Base-by-base conservation (phyloP, 1,284 basidiomycete genomes). In the Dichomitus squalens region DNA sequence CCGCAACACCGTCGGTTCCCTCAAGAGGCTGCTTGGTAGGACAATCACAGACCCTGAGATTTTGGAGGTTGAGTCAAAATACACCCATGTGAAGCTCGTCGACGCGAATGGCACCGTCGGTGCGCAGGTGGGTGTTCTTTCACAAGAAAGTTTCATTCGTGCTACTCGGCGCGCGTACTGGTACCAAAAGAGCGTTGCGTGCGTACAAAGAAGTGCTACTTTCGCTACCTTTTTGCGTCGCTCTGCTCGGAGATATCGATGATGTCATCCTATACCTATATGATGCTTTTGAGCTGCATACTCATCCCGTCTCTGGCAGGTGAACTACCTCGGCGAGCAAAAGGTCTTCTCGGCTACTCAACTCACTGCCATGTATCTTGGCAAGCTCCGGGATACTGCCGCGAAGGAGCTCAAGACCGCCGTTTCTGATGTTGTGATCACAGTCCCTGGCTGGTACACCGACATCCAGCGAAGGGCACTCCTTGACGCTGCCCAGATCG, bases 401-500 rank as follows among this genome's bases (percentile, higher is more conserved):
- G 74, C 87, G 39, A 79, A 74, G 51, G 95, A 97, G 75, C 87
- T 96, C 75, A 96, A 93, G 74, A 84, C 83, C 41, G 80, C 81
- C 59, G 90, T 96, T 56, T 89, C 89, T 51, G 95, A 98, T 73
- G 84, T 96, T 63, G 94, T 96, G 65, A 93, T 98, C 73, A 87
- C 95, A 60, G 90, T 97, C 38, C 95, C 95, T 18, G 93, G 92
- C 52, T 97, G 93, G 93, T 97, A 87, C 82, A 93, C 94, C 62
- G 95, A 98, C 67, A 76, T 87, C 54, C 95, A 98, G 74, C 85
- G 95, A 58, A 84, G 95, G 44, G 93, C 95, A 2, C 72, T 96
- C 60, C 82, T 95, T 49, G 93, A 95, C 69, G 94, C 95, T 34
- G 93, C 94, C 48, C 73, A 86, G 64, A 93, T 98, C 67, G 93